These are phyloP conservation scores for Silene conica DNA, from an alignment of 148 eudicot genomes.

Conservation along the genomic window DNA sequence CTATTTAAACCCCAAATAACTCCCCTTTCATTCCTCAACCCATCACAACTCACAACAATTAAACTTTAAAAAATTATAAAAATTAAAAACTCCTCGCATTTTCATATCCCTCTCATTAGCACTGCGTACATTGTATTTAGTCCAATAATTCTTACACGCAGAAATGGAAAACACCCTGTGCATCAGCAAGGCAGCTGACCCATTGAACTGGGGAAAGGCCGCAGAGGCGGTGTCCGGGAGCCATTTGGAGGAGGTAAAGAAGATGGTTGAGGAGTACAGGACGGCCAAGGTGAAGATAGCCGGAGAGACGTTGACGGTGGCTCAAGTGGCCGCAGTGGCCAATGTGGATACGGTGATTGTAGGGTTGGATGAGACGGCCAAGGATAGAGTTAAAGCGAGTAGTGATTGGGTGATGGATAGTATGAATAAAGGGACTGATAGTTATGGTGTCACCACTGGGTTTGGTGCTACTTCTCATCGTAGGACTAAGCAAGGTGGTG, in stretches of 20 bases:
- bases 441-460: conserved; percentile 80
- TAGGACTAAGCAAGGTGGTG: conserved; percentile 81
- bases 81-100: background rate
- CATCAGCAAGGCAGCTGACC: conserved; percentile 30
- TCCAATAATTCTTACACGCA: background rate
- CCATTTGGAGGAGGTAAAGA: conserved; percentile 71
- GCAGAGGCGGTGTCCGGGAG: conserved; percentile 57
- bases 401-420: conserved; percentile 96
- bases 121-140: background rate
- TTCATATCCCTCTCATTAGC: background rate
- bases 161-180: conserved; percentile 12
- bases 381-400: conserved; percentile 71
- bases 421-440: conserved; percentile 76
- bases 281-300: conserved; percentile 48
- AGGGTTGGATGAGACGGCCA: conserved; percentile 55
- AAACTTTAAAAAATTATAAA: background rate
- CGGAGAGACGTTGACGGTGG: conserved; percentile 55
- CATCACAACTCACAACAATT: too few species aligned
- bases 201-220: conserved; percentile 67
- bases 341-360: conserved; percentile 32
- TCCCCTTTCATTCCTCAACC: conserved; percentile 18
- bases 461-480: conserved; percentile 89
- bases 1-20: conserved; percentile 29
- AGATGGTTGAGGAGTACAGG: conserved; percentile 74
- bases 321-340: conserved; percentile 75